These are phyloP conservation scores for Fusarium agapanthi DNA, from an alignment of 2,329 filamentous ascomycete species.

Conservation along the genomic window DNA sequence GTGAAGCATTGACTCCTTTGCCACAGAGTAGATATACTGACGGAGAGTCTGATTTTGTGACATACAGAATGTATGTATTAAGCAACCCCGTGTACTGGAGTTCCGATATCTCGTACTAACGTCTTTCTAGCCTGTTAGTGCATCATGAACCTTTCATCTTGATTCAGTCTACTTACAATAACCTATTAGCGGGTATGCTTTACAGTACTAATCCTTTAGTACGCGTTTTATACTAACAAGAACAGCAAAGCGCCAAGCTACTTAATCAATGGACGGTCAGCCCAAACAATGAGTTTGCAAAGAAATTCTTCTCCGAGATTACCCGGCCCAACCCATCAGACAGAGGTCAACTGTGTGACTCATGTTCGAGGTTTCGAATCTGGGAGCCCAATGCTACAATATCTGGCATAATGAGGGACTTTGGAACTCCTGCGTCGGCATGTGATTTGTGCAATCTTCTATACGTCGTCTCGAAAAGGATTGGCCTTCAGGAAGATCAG, in stretches of 20 bases:
- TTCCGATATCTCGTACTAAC: background rate
- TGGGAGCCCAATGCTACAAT: background rate
- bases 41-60: background rate
- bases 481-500: background rate
- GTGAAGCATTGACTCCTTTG: background rate
- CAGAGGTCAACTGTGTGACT: background rate
- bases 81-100: accelerated
- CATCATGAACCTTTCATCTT: background rate
- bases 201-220: background rate
- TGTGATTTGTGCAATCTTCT: background rate
- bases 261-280: background rate
- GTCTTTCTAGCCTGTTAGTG: background rate
- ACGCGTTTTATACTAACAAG: background rate
- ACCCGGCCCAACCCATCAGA: accelerated
- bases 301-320: background rate
- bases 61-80: background rate
- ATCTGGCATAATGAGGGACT: background rate
- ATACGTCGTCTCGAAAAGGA: background rate
- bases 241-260: background rate
- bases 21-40: background rate
- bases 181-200: background rate
- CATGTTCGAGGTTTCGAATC: background rate
- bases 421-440: background rate
- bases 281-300: background rate
- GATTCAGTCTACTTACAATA: background rate